Percentiles rank a stretch among this genome's conserved stretches.
phyloP scores from a whole-genome alignment of 768 basidiomycete genomes.

The Leccinum boreale region DNA sequence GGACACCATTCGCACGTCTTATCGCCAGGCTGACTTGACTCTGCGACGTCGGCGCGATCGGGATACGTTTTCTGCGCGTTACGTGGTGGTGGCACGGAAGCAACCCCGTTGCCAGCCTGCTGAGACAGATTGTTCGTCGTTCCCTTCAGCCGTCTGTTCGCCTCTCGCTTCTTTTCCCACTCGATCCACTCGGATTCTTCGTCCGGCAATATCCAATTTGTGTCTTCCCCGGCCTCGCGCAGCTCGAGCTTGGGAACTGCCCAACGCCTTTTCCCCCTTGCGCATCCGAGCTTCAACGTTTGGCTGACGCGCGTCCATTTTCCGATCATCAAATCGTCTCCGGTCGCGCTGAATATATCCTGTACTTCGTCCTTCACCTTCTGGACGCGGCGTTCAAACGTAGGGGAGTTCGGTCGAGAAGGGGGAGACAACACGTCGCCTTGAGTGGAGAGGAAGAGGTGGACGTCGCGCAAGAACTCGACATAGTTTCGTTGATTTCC shows the following conservation, averaged over 20 bases:
- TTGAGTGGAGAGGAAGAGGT: conserved; percentile 32
- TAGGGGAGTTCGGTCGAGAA: conserved; percentile 34
- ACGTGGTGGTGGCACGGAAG: conserved; percentile 1
- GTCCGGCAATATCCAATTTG: conserved; percentile 38
- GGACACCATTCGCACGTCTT: conserved; percentile 1
- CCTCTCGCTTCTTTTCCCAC: conserved; percentile 38
- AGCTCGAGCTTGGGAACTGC: conserved; percentile 24
- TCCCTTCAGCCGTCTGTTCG: conserved; percentile 14
- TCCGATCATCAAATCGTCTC: conserved; percentile 40
- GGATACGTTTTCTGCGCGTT: conserved; percentile 1
- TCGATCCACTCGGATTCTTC: conserved; percentile 49
- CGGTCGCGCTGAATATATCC: conserved; percentile 34
- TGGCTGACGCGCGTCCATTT: conserved; percentile 45
- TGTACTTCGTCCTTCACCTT: conserved; percentile 34
- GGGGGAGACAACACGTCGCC: conserved; percentile 33
- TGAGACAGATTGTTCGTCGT: conserved; percentile 13
- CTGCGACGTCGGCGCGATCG: not conserved
- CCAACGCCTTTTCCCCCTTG: conserved; percentile 32
- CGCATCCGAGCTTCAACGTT: conserved; percentile 39
- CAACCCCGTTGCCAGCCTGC: not conserved
- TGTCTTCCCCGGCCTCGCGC: conserved; percentile 20
- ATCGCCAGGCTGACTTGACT: not conserved
- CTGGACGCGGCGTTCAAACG: conserved; percentile 25
- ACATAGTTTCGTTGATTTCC: conserved; percentile 18
- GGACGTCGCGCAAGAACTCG: conserved; percentile 30